Conservation (phyloP, 805 yeast genomes). For the Saturnispora galanensis region DNA sequence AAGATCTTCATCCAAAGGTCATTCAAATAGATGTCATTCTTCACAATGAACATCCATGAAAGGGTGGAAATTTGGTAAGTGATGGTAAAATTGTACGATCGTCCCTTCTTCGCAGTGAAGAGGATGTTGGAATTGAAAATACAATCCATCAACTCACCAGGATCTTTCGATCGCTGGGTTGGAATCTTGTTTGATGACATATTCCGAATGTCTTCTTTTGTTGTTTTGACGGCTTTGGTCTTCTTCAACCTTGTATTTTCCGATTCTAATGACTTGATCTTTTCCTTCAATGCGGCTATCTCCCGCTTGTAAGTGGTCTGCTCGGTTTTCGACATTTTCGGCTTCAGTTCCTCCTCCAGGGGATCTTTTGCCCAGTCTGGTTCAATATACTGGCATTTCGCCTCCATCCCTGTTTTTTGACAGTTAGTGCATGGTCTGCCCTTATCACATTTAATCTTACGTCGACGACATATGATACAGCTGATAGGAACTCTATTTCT, state of each 20-base stretch:
- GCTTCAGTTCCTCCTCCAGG: slow-evolving; percentile 24
- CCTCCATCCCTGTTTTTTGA: slow-evolving; percentile 47
- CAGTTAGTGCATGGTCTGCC: slow-evolving; percentile 49
- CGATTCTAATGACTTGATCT: slow-evolving; percentile 16
- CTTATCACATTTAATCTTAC: slow-evolving; percentile 33
- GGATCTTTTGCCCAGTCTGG: slow-evolving; percentile 50
- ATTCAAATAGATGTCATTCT: slow-evolving; percentile 47
- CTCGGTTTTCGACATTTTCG: slow-evolving; percentile 13
- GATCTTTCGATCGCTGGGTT: slow-evolving; percentile 13
- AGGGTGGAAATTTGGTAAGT: slow-evolving; percentile 36
- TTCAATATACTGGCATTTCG: slow-evolving; percentile 46
- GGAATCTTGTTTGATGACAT: background rate
- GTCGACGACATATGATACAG: slow-evolving; percentile 30
- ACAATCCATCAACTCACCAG: slow-evolving; percentile 25
- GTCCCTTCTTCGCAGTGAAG: slow-evolving; percentile 28
- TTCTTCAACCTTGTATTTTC: slow-evolving; percentile 24
- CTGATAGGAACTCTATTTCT: slow-evolving; percentile 32
- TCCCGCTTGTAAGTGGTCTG: slow-evolving; percentile 4
- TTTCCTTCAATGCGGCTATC: slow-evolving; percentile 8
- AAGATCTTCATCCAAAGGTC: slow-evolving; percentile 39
- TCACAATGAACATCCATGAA: slow-evolving; percentile 50
- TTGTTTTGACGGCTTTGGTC: slow-evolving; percentile 10
- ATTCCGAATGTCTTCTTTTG: background rate
- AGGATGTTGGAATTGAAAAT: slow-evolving; percentile 27
- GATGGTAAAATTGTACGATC: slow-evolving; percentile 28